Conservation (phyloP, 768 basidiomycete species). For the Paxillus rubicundulus region DNA sequence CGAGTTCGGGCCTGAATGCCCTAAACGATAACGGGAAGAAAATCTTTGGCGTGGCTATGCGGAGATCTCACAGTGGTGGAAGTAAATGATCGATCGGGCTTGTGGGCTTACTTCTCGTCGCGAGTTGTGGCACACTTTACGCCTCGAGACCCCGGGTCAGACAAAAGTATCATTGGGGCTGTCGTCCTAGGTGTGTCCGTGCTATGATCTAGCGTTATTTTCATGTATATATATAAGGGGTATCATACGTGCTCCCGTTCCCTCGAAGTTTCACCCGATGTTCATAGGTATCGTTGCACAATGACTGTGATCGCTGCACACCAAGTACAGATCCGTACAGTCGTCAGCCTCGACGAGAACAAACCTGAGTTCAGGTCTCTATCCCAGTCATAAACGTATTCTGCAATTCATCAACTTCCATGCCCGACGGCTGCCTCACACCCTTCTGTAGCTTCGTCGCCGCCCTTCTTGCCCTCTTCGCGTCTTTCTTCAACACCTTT, state of each 20-base stretch:
- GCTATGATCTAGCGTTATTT: not conserved
- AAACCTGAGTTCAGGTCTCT: conserved; percentile 7
- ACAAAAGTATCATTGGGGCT: not conserved
- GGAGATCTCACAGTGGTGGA: conserved; percentile 3
- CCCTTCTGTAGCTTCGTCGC: conserved; percentile 30
- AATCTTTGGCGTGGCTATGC: conserved; percentile 4
- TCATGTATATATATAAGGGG: not conserved
- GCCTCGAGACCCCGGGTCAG: not conserved
- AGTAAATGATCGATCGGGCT: not conserved
- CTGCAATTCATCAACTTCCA: conserved; percentile 30
- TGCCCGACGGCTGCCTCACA: conserved; percentile 12
- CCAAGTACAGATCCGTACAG: too few species aligned
- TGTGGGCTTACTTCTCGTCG: too few species aligned
- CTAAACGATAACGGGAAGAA: not conserved
- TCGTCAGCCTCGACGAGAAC: not conserved
- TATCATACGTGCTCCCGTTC: not conserved
- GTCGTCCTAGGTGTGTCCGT: not conserved
- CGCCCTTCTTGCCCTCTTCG: conserved; percentile 59
- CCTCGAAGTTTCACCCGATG: not conserved
- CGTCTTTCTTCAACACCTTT: conserved; percentile 58
- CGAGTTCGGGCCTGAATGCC: not conserved
- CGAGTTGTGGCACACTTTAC: not conserved
- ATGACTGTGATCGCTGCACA: too few species aligned
- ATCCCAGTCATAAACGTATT: conserved; percentile 26
- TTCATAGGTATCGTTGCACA: too few species aligned